Evolutionary conservation across 2,329 filamentous ascomycete genomes (phyloP), one percentile per base, ranked within the genome.

Genomic region (Blastomyces emzantsi): DNA sequence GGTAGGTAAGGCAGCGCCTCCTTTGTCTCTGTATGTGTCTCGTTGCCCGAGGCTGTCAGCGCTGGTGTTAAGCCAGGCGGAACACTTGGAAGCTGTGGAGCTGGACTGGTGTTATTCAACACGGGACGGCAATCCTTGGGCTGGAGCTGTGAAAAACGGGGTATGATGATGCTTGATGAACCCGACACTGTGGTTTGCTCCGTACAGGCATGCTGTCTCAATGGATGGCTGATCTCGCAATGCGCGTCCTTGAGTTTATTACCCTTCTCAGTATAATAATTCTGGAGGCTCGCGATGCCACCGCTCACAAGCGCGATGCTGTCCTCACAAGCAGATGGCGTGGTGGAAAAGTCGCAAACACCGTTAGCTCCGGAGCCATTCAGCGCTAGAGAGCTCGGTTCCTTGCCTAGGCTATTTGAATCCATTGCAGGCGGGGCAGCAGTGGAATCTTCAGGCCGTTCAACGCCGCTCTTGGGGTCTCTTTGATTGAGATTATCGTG

Each of bases 11-110:
- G 6, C 17, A 11, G 47, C 51, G 15, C 19, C 30, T 39, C 59
- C 45, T 55, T 62, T 62, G 56, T 55, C 61, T 52, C 54, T n/a
- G 28, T 36, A 39, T 19, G 28, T 59, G 33, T 39, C 39, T 45
- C 13, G 33, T 25, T 25, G 33, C 33, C 19, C 33, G 9, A 36
- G 8, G 30, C n/a, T 22, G 54, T 33, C 41, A 41, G 25, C 15
- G 2, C 39, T 60, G 43, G 25, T 49, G 25, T 49, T 51, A 43
- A n/a, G 17, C 11, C 25, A 11, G 25, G 43, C 3, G 41, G 30
- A 49, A 36, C 30, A 5, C 47, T 28, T 60, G 58, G 43, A 49
- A 49, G 28, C 1, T 13, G 43, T 60, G 58, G 58, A 49, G 58
- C 43, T 39, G 43, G 19, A n/a, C n/a, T n/a, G 13, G 55, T 41